Evolutionary conservation across 1,139 yeast genomes (phyloP).

Genomic region (Saccharomycopsis hybrid): DNA sequence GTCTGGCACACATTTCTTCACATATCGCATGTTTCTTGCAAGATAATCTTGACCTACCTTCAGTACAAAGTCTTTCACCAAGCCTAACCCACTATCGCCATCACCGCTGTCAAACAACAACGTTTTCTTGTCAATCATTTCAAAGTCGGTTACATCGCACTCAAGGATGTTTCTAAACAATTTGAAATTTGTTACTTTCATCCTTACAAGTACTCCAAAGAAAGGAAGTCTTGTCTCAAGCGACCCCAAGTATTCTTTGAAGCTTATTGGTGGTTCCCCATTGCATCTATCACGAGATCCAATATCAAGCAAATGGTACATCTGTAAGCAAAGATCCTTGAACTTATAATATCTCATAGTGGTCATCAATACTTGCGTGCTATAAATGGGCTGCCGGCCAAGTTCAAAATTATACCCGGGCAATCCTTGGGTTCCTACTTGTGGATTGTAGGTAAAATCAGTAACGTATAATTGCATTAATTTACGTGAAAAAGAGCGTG

Average conservation of each 20-base stretch:
- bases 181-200: slow-evolving; percentile 1
- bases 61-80: not conserved
- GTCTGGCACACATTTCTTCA: slow-evolving; percentile 1
- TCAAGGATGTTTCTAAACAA: not conserved
- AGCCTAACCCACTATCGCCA: not conserved
- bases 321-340: no score
- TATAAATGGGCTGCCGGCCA: slow-evolving; percentile 2
- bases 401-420: not conserved
- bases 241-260: not conserved
- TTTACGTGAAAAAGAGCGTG: no score
- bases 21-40: not conserved
- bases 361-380: slow-evolving; percentile 2
- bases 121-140: not conserved
- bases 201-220: slow-evolving; percentile 8
- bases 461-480: slow-evolving; percentile 14
- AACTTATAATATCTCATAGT: slow-evolving; percentile 4
- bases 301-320: not conserved
- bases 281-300: not conserved
- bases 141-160: not conserved
- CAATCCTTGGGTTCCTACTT: slow-evolving; percentile 11
- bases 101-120: not conserved
- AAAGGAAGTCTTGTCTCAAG: not conserved
- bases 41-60: not conserved
- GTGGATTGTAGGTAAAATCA: slow-evolving; percentile 10
- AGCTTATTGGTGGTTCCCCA: not conserved